These are phyloP conservation scores for Epichloe aotearoae DNA, from an alignment of 2,329 filamentous ascomycete species.

Conservation along the genomic window DNA sequence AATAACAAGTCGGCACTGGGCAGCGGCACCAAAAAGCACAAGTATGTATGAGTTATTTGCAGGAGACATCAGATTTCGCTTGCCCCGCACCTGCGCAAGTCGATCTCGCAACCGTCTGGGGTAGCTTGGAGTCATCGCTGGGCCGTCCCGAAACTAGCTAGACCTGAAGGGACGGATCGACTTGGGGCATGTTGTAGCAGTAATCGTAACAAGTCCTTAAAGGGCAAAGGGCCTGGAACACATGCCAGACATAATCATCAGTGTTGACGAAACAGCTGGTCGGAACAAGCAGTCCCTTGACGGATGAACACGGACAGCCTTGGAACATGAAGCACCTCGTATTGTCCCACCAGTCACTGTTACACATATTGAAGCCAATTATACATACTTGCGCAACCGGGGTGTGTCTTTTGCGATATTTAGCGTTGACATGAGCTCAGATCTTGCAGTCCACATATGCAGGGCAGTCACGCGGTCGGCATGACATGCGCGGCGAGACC, in stretches of 20 bases:
- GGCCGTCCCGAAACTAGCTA: background rate
- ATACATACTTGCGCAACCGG: background rate
- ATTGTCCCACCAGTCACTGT: background rate
- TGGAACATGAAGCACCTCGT: no score
- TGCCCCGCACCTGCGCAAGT: background rate
- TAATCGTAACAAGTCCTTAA: background rate
- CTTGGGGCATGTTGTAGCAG: background rate
- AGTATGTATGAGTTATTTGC: background rate
- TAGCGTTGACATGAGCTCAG: constrained; percentile 1
- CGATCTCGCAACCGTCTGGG: background rate
- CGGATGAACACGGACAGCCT: no score
- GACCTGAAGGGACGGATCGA: background rate
- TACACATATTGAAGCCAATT: background rate
- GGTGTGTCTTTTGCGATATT: background rate
- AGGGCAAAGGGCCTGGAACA: background rate
- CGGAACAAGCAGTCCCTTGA: no score
- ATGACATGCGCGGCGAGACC: background rate
- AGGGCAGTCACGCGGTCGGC: background rate
- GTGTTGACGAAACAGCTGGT: no score
- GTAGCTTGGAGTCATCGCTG: background rate
- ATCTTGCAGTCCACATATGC: background rate
- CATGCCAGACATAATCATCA: background rate
- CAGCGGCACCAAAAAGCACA: background rate
- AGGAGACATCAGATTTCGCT: background rate
- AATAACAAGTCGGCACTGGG: background rate